Conservation (phyloP, 371 early-diverging fungal species). For the Chytridium lagenaria region DNA sequence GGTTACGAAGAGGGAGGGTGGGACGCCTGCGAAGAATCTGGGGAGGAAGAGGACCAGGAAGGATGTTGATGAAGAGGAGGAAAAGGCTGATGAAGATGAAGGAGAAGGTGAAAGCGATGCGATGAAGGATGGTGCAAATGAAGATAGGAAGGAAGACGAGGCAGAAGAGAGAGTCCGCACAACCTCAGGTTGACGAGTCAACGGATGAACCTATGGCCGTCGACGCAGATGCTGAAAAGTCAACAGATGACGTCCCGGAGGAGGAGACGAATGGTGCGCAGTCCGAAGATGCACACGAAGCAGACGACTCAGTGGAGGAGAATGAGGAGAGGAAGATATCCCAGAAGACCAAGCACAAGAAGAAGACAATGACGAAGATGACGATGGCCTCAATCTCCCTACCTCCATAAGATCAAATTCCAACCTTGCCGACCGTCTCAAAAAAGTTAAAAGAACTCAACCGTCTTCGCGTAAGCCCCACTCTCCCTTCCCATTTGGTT, state of each 20-base stretch:
- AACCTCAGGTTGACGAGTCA: too few species aligned
- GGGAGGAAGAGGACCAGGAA: neutral
- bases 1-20: too few species aligned
- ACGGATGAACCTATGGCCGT: too few species aligned
- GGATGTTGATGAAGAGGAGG: neutral
- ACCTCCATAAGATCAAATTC: neutral
- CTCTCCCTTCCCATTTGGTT: neutral
- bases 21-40: neutral
- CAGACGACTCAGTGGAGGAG: neutral
- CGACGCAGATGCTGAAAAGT: too few species aligned
- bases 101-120: neutral
- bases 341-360: neutral
- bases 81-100: constrained; percentile 4
- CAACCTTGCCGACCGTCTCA: constrained; percentile 33
- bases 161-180: too few species aligned
- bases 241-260: too few species aligned
- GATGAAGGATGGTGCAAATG: neutral
- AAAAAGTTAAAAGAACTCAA: constrained; percentile 36
- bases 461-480: constrained; percentile 31
- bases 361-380: neutral
- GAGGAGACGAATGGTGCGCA: too few species aligned
- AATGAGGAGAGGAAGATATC: neutral
- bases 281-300: too few species aligned
- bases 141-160: too few species aligned
- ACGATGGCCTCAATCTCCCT: neutral